Base-by-base conservation (phyloP, 202 grass and related monocot genomes). In the Bolboschoenoplectus hybrid region DNA sequence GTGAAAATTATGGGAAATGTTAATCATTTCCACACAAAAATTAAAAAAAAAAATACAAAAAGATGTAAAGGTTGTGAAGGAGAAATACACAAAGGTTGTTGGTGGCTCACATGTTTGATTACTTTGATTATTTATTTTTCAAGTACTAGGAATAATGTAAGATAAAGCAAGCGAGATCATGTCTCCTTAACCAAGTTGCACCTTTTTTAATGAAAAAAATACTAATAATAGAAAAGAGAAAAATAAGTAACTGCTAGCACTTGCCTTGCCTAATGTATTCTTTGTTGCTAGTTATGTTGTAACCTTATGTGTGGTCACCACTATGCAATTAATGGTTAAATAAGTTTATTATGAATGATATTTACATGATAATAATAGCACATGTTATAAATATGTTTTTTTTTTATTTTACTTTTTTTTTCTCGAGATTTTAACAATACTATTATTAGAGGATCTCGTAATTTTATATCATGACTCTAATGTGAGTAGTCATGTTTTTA, bases 131-230 rank as follows among this genome's bases (percentile, higher is more conserved):
- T 74, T 67, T 52, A 83, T 66, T 47, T 47, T 83, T 67, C 81
- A 46, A 38, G 81, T 83, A 83, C 81, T 83, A 83, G 81, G 81
- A 52, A 83, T 83, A 16, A 83, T 83, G 43, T 50, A 26, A 68
- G n/a, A 68, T 67, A 67, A 83, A 83, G 62, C 81, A 83, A 66
- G 11, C 19, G 41, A 47, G 32, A 81, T 81, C 76, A 81, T 45
- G 81, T 82, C 38, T 34, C 81, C 81, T 82, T 66, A 67, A 68
- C n/a, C 81, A 67, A 64, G 79, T 81, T 81, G 79, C 13, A 46
- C 34, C 2, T 17, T 32, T 74, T 36, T 36, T 65, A 35, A 35
- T 74, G 17, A 51, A 41, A 5, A 81, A 46, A 44, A 45, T 2
- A 64, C 1, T 0, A 34, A 64, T 63, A n/a, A 17, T 62, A 19